These are phyloP conservation scores for Ophiostoma tasmaniense DNA, from an alignment of 2,329 filamentous ascomycete species.

Conservation along the genomic window DNA sequence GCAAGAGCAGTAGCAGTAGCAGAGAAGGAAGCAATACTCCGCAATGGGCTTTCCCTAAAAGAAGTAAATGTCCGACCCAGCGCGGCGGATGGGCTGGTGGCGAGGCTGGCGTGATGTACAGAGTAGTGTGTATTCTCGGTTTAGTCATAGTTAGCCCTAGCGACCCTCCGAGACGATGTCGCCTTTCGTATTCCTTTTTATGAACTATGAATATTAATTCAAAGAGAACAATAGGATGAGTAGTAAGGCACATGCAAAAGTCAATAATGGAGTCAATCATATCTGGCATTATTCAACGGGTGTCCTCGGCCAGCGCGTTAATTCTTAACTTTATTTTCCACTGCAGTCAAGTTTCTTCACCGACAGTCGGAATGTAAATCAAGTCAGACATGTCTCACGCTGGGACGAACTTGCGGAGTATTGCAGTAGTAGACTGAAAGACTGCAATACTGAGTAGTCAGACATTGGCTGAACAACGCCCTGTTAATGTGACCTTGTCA, in stretches of 20 bases:
- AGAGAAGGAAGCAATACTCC: not conserved
- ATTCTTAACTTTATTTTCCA: no score
- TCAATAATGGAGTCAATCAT: no score
- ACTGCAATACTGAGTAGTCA: no score
- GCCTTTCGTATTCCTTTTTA: not conserved
- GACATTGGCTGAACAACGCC: not conserved
- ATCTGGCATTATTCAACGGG: no score
- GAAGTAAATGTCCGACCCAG: not conserved
- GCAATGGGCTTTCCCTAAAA: not conserved
- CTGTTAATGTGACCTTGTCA: not conserved
- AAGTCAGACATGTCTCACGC: not conserved
- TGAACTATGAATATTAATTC: not conserved
- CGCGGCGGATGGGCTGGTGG: not conserved
- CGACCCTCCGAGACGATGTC: not conserved
- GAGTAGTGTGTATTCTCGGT: not conserved
- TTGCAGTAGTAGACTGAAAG: no score
- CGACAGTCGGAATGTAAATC: not conserved
- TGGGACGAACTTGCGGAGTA: not conserved
- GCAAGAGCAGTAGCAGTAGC: no score
- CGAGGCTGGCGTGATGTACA: not conserved
- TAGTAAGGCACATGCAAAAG: not conserved
- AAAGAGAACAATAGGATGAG: no score
- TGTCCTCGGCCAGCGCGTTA: no score
- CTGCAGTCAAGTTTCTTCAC: no score
- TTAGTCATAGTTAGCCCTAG: not conserved